Base-by-base conservation (phyloP, 768 basidiomycete species). In the Agrocybe pediades region DNA sequence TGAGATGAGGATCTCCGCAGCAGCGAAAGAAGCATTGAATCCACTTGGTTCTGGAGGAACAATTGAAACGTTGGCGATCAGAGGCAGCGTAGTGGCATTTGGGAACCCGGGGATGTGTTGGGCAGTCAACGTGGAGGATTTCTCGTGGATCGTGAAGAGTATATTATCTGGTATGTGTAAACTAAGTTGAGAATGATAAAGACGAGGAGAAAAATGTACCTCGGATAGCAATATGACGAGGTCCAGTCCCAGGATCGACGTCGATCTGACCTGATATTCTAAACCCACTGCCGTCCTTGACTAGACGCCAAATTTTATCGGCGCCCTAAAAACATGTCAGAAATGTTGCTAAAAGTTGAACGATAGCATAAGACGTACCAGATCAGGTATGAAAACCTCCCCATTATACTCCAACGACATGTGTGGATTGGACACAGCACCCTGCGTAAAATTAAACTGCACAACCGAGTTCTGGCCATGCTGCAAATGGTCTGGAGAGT, bases 281-380 rank as follows among this genome's bases (percentile, higher is more conserved):
- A 65, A 76, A 86, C 19, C 75, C 63, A 0, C 78, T 79, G 1
- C 72, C 73, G 52, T 74, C 62, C 46, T 75, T 69, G 15, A 66
- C 74, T 1, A 87, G 75, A 33, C 86, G 73, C 85, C 86, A 88
- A 45, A 87, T 76, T 59, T 76, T 85, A 67, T 87, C 85, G 2
- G 70, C 79, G 23, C 85, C 85, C 83, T 85, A 54, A 30, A 44
- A 48, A 16, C 13, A n/a, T 6, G 13, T 36, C 6, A 40, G 30
- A n/a, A 53, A 24, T 33, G 11, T 21, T 27, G 39, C n/a, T n/a
- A n/a, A 2, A 30, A 24, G 9, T 11, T 9, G 9, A n/a, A 7
- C 23, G 16, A 17, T 13, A 5, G 20, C 27, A 13, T 20, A 16
- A 20, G 26, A 62, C 74, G 48, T 49, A 83, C 84, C 54, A 87